Conservation (phyloP, 2,329 filamentous ascomycete species). For the Annulohypoxylon truncatum region DNA sequence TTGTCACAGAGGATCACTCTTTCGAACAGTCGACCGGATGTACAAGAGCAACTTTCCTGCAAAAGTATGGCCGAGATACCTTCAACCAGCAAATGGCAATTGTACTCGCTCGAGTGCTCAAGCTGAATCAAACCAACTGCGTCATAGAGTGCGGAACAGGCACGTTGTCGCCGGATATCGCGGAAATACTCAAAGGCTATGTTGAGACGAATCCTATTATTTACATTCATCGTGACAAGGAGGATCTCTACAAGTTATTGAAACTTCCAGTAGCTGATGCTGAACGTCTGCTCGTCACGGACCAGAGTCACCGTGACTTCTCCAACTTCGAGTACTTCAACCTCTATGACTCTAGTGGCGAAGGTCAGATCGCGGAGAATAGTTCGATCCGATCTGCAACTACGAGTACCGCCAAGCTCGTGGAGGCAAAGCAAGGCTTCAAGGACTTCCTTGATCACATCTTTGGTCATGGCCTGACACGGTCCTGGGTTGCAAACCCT, state of each 20-base stretch:
- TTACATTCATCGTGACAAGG: constrained; percentile 74
- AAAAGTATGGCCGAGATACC: constrained; percentile 68
- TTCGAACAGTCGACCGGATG: constrained; percentile 74
- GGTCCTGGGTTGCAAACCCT: constrained; percentile 67
- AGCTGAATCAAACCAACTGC: constrained; percentile 67
- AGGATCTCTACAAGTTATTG: constrained; percentile 70
- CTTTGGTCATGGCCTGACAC: constrained; percentile 63
- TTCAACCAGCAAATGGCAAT: constrained; percentile 72
- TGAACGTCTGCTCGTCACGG: constrained; percentile 66
- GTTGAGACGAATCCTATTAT: constrained; percentile 75
- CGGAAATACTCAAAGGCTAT: constrained; percentile 68
- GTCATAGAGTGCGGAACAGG: constrained; percentile 77
- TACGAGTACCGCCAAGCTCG: constrained; percentile 67
- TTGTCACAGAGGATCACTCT: constrained; percentile 75
- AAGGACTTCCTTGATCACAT: constrained; percentile 69
- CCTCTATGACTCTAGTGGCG: constrained; percentile 61
- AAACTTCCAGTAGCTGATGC: constrained; percentile 60
- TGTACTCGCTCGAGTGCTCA: constrained; percentile 70
- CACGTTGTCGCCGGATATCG: constrained; percentile 70
- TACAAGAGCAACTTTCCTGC: constrained; percentile 69
- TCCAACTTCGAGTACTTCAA: constrained; percentile 81
- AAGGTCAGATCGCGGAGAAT: constrained; percentile 46
- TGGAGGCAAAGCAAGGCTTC: constrained; percentile 70
- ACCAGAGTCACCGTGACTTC: constrained; percentile 68
- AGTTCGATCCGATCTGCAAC: constrained; percentile 55